Evolutionary conservation across 257 asterid species (phyloP), one percentile per base, ranked within the genome.

Genomic region (Solanum bulbocastanum): DNA sequence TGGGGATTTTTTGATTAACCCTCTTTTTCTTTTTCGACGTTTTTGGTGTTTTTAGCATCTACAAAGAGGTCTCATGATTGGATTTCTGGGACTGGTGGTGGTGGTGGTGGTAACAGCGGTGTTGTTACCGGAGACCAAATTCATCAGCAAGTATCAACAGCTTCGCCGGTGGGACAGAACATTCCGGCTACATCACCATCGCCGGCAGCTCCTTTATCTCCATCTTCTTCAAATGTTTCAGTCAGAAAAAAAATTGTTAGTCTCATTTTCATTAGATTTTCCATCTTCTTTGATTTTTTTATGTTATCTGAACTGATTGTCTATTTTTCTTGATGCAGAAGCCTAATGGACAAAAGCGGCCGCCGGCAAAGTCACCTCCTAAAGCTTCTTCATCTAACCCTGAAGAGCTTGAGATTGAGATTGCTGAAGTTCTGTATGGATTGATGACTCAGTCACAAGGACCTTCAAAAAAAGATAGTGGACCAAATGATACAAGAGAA

Each of bases 331-430:
- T 85, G 65, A 42, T 90, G 91, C 89, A 97, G 99, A 97, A 94
- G 88, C 91, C 90, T 36, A 89, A 83, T 84, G 93, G 98, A 49
- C 90, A 90, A n/a, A 94, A 94, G 92, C 94, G 86, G 2, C 95
- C 95, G 90, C 99, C 98, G 8, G 96, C 95, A 1, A 95, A 94
- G 76, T 93, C 90, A n/a, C 89, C 96, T 5, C 87, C 94, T 8
- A 97, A 95, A 88, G 92, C 95, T 4, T 89, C 93, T 49, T 93
- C 98, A 13, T 91, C 95, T 8, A 85, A 93, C 89, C 98, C 96
- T 0, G 99, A 97, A 91, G 98, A 96, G 91, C 87, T 96, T 8
- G 99, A 97, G 95, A 92, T 97, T 49, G 99, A 97, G 89, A 96
- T 97, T 40, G 99, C 99, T 2, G 98, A 96, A 92, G 99, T 97